Conservation (phyloP, 2,329 filamentous ascomycete species). For the Claviceps monticola region DNA sequence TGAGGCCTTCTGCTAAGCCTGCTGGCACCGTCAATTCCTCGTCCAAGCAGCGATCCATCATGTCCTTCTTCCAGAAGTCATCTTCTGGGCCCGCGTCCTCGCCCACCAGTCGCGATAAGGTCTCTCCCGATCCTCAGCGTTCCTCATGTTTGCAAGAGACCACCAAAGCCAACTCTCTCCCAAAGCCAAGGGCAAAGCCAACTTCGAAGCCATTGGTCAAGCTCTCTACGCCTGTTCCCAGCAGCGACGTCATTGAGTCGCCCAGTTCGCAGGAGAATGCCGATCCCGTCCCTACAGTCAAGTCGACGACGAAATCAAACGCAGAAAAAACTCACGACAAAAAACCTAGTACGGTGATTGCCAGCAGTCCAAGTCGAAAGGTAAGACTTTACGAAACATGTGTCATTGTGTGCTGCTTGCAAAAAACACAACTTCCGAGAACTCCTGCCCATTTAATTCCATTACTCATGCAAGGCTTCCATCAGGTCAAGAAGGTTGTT, state of each 20-base stretch:
- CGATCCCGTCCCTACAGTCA: constrained; percentile 30
- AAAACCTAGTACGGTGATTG: constrained; percentile 17
- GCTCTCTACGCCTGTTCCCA: constrained; percentile 57
- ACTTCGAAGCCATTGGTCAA: constrained; percentile 24
- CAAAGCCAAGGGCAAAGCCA: constrained; percentile 22
- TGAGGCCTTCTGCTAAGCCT: constrained; percentile 1
- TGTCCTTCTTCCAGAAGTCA: constrained; percentile 31
- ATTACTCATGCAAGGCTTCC: background rate
- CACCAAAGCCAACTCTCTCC: constrained; percentile 26
- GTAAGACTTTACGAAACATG: constrained; percentile 28
- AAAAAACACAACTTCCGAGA: too few species aligned
- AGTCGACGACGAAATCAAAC: constrained; percentile 27
- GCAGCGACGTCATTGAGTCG: constrained; percentile 60
- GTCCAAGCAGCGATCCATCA: constrained; percentile 28
- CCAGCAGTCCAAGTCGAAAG: constrained; percentile 69
- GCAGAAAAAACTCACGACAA: constrained; percentile 10
- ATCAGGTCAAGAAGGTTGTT: constrained; percentile 41
- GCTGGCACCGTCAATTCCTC: constrained; percentile 15
- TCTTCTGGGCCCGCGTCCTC: constrained; percentile 19
- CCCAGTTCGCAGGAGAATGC: constrained; percentile 56
- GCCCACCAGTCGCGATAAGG: constrained; percentile 20
- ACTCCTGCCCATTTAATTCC: too few species aligned
- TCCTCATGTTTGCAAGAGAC: constrained; percentile 27
- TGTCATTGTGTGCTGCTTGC: too few species aligned
- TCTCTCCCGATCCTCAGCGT: constrained; percentile 17